Conservation (phyloP, 169 alveolate species). For the Plasmodium knowlesi region DNA sequence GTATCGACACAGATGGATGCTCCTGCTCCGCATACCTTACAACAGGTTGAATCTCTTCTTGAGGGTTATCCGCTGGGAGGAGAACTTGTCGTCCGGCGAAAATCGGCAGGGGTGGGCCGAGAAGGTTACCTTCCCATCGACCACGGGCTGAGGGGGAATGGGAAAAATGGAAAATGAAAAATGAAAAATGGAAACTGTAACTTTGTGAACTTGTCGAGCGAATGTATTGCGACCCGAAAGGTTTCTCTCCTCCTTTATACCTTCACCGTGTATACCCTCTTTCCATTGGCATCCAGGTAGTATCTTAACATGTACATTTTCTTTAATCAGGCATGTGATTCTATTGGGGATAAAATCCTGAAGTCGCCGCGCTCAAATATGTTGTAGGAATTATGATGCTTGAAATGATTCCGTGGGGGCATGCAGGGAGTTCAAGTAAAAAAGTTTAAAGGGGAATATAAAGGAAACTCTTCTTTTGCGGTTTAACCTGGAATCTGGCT, state of each 20-base stretch:
- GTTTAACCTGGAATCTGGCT: not conserved
- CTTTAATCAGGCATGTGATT: not conserved
- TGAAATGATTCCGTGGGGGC: not conserved
- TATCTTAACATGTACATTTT: conserved; percentile 74
- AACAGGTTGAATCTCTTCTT: conserved; percentile 86
- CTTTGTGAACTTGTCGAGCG: not conserved
- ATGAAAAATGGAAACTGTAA: not conserved
- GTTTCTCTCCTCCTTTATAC: conserved; percentile 56
- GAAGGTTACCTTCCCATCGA: conserved; percentile 84
- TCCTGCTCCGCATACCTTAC: conserved; percentile 9
- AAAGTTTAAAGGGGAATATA: not conserved
- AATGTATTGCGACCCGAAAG: not conserved
- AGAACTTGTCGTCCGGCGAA: conserved; percentile 93
- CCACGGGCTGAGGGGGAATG: conserved; percentile 12
- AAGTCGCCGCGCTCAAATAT: not conserved
- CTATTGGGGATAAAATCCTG: not conserved
- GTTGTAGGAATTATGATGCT: not conserved
- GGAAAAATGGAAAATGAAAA: not conserved
- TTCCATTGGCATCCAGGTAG: conserved; percentile 78
- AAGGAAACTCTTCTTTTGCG: not conserved
- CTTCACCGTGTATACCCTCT: conserved; percentile 79
- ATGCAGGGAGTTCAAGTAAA: not conserved
- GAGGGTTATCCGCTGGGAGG: conserved; percentile 86
- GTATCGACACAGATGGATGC: not conserved
- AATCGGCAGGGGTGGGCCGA: conserved; percentile 95